phyloP scores from a whole-genome alignment of 139 green algal genomes.

The Picocystis salinarum region DNA sequence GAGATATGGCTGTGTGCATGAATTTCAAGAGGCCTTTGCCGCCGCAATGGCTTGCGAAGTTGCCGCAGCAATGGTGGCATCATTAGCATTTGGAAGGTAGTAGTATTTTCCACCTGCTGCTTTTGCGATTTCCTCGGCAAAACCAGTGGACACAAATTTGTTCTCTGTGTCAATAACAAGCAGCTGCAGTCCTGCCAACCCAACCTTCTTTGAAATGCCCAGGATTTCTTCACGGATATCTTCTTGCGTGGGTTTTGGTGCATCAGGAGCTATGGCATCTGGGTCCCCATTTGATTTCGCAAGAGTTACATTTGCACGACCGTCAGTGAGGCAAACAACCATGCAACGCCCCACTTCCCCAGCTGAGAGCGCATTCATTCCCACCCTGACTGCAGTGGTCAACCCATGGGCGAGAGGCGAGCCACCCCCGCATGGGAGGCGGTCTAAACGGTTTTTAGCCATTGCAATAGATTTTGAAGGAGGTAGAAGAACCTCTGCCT shows the following conservation, averaged over 20 bases:
- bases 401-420: conserved; percentile 90
- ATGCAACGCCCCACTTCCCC: conserved; percentile 88
- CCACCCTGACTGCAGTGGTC: conserved; percentile 34
- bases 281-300: conserved; percentile 79
- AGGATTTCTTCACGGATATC: conserved; percentile 23
- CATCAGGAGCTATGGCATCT: conserved; percentile 59
- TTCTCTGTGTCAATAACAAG: conserved; percentile 99
- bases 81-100: conserved; percentile 86
- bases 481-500: conserved; percentile 90
- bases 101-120: conserved; percentile 67
- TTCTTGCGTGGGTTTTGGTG: conserved; percentile 32
- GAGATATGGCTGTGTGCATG: too few relatives aligned
- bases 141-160: conserved; percentile 98
- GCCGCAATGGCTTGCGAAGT: conserved; percentile 60
- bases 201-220: conserved; percentile 78
- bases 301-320: conserved; percentile 82
- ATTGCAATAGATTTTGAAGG: conserved; percentile 95
- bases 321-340: conserved; percentile 93
- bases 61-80: conserved; percentile 68
- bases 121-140: conserved; percentile 93
- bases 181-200: conserved; percentile 51
- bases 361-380: conserved; percentile 35
- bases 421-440: conserved; percentile 86
- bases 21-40: conserved; percentile 28
- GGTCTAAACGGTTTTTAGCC: conserved; percentile 79